phyloP scores from a whole-genome alignment of 805 yeast genomes.

The Debaryomyces prosopidis region DNA sequence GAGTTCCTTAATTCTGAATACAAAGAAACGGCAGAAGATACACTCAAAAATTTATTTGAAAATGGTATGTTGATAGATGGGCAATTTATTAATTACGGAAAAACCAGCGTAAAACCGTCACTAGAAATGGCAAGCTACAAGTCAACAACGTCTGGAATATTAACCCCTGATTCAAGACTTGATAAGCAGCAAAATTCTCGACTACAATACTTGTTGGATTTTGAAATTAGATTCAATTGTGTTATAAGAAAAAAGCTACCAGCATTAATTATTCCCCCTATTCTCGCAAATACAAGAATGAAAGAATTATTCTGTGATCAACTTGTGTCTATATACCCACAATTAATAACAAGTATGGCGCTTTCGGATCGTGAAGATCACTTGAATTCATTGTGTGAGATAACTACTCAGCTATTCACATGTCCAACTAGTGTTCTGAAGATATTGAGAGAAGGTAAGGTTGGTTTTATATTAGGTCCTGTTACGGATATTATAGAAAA shows the following conservation, averaged over 20 bases:
- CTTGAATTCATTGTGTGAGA: constrained; percentile 31
- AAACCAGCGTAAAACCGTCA: constrained; percentile 14
- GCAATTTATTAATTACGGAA: constrained; percentile 23
- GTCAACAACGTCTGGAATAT: constrained; percentile 13
- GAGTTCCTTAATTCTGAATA: constrained; percentile 16
- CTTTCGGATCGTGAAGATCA: constrained; percentile 51
- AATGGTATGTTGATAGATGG: constrained; percentile 34
- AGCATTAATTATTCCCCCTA: constrained; percentile 52
- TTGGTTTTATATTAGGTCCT: constrained; percentile 50
- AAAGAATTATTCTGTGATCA: constrained; percentile 55
- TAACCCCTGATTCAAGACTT: constrained; percentile 14
- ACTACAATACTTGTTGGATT: constrained; percentile 56
- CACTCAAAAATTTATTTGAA: constrained; percentile 20
- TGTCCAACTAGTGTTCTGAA: constrained; percentile 43
- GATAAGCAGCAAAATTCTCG: constrained; percentile 41
- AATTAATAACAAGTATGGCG: constrained; percentile 48
- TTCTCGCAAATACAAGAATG: constrained; percentile 49
- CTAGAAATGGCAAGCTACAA: constrained; percentile 12
- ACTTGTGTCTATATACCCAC: constrained; percentile 55
- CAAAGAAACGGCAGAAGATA: constrained; percentile 2
- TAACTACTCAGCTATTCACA: constrained; percentile 42
- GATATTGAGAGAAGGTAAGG: constrained; percentile 39
- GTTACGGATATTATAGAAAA: constrained; percentile 43
- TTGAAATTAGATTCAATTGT: constrained; percentile 62
- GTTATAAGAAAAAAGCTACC: constrained; percentile 48